Evolutionary conservation across 495 filamentous ascomycete genomes (phyloP).

Genomic region (Xylaria telfairii): DNA sequence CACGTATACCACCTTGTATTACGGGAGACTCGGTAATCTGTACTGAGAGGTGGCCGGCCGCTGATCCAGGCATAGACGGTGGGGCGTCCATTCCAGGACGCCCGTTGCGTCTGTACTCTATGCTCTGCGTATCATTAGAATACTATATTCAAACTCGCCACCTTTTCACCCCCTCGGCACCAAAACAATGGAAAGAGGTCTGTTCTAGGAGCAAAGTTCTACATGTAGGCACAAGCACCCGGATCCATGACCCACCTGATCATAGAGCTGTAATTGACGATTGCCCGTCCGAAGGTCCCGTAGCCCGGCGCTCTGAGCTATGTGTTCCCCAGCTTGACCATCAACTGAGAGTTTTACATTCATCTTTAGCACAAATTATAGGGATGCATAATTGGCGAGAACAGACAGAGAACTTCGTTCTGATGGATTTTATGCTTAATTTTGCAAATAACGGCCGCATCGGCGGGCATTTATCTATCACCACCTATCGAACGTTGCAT

Average conservation of each 20-base stretch:
- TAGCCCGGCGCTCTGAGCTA: conserved; percentile 3
- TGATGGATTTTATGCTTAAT: background rate
- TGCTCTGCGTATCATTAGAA: background rate
- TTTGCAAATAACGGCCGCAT: background rate
- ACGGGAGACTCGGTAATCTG: conserved; percentile 35
- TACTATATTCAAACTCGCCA: background rate
- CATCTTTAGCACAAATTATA: background rate
- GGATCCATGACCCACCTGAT: background rate
- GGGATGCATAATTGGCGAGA: background rate
- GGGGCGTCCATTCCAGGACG: conserved; percentile 24
- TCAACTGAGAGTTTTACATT: conserved; percentile 14
- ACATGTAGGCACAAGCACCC: background rate
- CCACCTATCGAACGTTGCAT: background rate
- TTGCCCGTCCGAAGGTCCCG: background rate
- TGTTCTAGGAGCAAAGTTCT: background rate
- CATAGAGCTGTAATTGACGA: conserved; percentile 10
- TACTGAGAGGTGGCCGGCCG: conserved; percentile 30
- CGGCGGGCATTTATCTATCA: background rate
- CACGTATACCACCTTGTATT: conserved; percentile 34
- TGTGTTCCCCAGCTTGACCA: conserved; percentile 1
- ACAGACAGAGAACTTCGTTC: background rate
- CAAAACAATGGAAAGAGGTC: background rate
- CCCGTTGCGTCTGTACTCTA: conserved; percentile 24
- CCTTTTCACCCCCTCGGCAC: background rate
- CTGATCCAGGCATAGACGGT: conserved; percentile 27